Conservation (phyloP, 768 basidiomycete genomes). For the Lactarius hengduanensis region DNA sequence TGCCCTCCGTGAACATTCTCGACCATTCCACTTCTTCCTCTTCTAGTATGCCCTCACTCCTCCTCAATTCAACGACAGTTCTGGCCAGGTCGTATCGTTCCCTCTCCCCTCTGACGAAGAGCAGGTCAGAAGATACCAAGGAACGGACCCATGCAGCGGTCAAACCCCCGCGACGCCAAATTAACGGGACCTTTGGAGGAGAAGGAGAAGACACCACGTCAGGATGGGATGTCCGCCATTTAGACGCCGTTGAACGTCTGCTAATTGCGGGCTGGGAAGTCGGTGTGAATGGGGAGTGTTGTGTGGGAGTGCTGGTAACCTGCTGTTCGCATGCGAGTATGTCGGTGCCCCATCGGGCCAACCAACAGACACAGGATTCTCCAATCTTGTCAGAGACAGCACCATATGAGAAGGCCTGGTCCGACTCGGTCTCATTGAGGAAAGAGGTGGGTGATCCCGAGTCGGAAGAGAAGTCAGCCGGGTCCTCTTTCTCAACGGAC, state of each 20-base stretch:
- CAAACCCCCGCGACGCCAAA: conserved; percentile 78
- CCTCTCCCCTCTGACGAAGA: conserved; percentile 77
- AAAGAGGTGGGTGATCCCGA: conserved; percentile 33
- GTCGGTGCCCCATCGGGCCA: conserved; percentile 82
- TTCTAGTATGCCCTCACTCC: conserved; percentile 50
- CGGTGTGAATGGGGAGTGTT: conserved; percentile 9
- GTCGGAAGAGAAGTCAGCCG: conserved; percentile 28
- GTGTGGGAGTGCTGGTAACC: conserved; percentile 19
- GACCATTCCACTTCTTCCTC: conserved; percentile 72
- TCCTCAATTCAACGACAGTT: conserved; percentile 70
- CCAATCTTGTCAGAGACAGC: conserved; percentile 89
- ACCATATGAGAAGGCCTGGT: conserved; percentile 71
- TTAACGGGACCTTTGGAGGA: conserved; percentile 42
- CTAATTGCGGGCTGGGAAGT: conserved; percentile 13
- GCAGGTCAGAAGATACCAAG: conserved; percentile 69
- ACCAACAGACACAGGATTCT: conserved; percentile 85
- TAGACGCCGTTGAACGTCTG: conserved; percentile 22
- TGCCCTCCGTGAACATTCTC: conserved; percentile 68
- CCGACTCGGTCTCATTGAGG: conserved; percentile 26
- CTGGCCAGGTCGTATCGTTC: conserved; percentile 80
- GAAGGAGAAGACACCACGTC: conserved; percentile 12
- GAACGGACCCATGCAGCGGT: conserved; percentile 71
- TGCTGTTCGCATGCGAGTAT: conserved; percentile 65
- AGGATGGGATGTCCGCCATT: conserved; percentile 3
- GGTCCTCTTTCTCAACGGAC: conserved; percentile 31